Evolutionary conservation across 768 basidiomycete species (phyloP), one percentile per base, ranked within the genome.

Genomic region (Auriscalpium orientale): DNA sequence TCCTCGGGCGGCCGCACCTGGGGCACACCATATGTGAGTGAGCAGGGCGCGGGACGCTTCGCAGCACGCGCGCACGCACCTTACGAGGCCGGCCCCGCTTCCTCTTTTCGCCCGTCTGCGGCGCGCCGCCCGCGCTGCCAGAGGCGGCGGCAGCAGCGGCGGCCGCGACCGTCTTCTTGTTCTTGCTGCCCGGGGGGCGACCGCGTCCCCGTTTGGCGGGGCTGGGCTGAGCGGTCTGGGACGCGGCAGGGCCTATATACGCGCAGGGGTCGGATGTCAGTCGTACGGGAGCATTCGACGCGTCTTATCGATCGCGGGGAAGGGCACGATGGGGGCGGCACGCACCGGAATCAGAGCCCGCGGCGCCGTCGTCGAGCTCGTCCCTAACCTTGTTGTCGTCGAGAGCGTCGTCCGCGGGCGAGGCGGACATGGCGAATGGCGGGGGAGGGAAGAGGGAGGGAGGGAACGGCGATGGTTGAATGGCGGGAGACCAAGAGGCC

Each of bases 141-240:
- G 58, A 59, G 16, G 71, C 60, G 15, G 70, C 40, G 12, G 67
- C 65, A 1, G 67, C 62, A 34, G 69, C 62, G 13, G 67, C 57
- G 54, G 70, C 61, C 57, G 66, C 72, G 67, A 68, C 65, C 61
- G 67, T 69, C 66, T 78, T 80, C 75, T 81, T 83, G 72, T 83
- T 83, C 75, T 89, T 94, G 71, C 88, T 90, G 64, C 92, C 92
- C 70, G 86, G 91, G 58, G 93, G 93, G 62, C 93, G 83, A 53
- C 93, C 93, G 48, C 93, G 81, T 66, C 89, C 84, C 65, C 92
- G 84, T 75, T 91, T 94, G 58, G 67, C 63, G 44, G 80, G 76
- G 46, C 71, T 52, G 57, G 71, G 65, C 38, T 60, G 62, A 53
- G 67, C 58, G 74, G 68, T 55, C 75, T 43, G 40, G 38, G 38